Percentiles rank a stretch among this genome's conserved stretches.
Evolutionary conservation across 78 protist species (phyloP).

Genomic region (Emiliania huxleyi): DNA sequence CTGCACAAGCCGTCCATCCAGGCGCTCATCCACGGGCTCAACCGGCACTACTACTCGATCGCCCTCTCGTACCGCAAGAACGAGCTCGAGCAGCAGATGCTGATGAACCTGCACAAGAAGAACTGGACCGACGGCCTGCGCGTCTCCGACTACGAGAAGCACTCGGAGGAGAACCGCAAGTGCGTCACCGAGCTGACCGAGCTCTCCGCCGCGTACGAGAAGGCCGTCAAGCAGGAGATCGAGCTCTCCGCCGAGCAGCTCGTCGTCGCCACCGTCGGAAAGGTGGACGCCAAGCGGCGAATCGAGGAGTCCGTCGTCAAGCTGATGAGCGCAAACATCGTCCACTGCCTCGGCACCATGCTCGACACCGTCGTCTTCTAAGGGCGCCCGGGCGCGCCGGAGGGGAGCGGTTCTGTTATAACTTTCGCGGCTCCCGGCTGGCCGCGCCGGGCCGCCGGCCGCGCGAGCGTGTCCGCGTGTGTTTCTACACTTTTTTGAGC

Average conservation of each 20-base stretch:
- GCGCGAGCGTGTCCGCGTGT: too few species aligned
- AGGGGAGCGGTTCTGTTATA: too few species aligned
- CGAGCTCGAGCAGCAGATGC: conserved; percentile 96
- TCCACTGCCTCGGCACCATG: conserved; percentile 94
- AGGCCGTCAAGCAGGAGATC: conserved; percentile 30
- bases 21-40: conserved; percentile 96
- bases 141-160: conserved; percentile 72
- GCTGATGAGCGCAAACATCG: conserved; percentile 91
- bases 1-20: conserved; percentile 95
- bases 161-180: conserved; percentile 74
- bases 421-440: too few species aligned
- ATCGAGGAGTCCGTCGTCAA: conserved; percentile 5
- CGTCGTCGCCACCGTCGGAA: conserved; percentile 7
- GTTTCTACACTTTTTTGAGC: too few species aligned
- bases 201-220: conserved; percentile 70
- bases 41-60: conserved; percentile 96
- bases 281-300: conserved; percentile 13
- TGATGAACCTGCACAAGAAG: conserved; percentile 74
- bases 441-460: too few species aligned
- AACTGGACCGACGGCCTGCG: conserved; percentile 84
- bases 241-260: conserved; percentile 1
- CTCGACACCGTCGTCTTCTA: conserved; percentile 90
- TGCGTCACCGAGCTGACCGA: conserved; percentile 72
- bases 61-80: conserved; percentile 95
- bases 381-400: too few species aligned